Base-by-base conservation (phyloP, 2,329 filamentous ascomycete genomes). In the Orbilia brochopaga region DNA sequence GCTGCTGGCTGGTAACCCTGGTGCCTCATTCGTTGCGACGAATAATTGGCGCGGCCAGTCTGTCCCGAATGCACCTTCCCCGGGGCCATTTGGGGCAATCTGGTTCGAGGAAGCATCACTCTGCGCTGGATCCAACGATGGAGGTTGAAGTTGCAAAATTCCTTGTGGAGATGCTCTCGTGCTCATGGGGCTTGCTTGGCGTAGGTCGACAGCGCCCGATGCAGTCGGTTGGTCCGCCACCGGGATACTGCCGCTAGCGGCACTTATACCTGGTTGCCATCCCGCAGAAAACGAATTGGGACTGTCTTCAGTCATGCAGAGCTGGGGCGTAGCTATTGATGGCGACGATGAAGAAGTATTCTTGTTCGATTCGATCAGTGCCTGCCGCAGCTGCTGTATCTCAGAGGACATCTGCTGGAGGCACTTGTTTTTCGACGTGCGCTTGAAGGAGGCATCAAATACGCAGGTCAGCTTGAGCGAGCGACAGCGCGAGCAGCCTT, bases 391-490 rank as follows among this genome's bases (percentile, higher is more conserved):
- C 44, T 64, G 60, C 50, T 64, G 60, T n/a, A 64, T 64, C 24
- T 64, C 60, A 10, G 60, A 56, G 30, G 60, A 64, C 60, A 64
- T 64, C n/a, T 64, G 51, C 40, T 64, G 60, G 40, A 64, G 51
- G 37, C 60, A 64, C 40, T 64, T 64, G 51, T 55, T 56, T 30
- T 64, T 64, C 1, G 60, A 64, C 10, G 60, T 64, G 30, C 60
- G 51, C 17, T 64, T 64, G 60, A 64, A 64, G 15, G 51, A 48
- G 11, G 60, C 60, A 56, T 64, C 60, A 48, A 64, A 64, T 40
- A 64, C 60, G 17, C 60, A 64, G 2, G 51, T 51, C n/a, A 55
- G 60, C 40, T 64, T 64, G 40, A 64, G 60, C 4, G 60, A 64
- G 19, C 52, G 60, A 40, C 60, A 64, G 40, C 60, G 60, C 35